These are phyloP conservation scores for Tolypocladium inflatum DNA, from an alignment of 2,329 filamentous ascomycete species.

Conservation along the genomic window DNA sequence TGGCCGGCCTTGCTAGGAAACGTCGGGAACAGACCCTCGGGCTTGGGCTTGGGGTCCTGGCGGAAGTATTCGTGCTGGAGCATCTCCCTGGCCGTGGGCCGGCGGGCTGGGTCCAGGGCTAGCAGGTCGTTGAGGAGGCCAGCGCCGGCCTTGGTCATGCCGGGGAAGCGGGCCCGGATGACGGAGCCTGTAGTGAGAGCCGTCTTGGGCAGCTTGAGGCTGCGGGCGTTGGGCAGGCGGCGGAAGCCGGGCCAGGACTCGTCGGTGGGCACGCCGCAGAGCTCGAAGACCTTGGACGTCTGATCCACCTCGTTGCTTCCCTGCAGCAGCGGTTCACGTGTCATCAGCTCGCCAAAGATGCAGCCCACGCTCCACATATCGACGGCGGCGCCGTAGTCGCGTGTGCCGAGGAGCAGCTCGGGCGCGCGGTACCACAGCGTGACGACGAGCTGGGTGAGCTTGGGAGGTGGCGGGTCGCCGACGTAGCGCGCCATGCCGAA, in stretches of 20 bases:
- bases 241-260: constrained; percentile 80
- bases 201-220: constrained; percentile 57
- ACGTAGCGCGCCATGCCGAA: constrained; percentile 96
- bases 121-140: constrained; percentile 61
- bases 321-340: constrained; percentile 72
- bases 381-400: constrained; percentile 64
- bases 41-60: constrained; percentile 85
- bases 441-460: constrained; percentile 85
- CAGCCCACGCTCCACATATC: constrained; percentile 97
- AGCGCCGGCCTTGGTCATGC: constrained; percentile 67
- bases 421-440: constrained; percentile 95
- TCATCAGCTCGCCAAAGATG: constrained; percentile 86
- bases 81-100: constrained; percentile 65
- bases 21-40: constrained; percentile 87
- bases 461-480: constrained; percentile 66
- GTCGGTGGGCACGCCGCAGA: constrained; percentile 79
- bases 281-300: constrained; percentile 75
- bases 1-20: constrained; percentile 93
- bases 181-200: constrained; percentile 35
- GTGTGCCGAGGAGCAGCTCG: constrained; percentile 76
- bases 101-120: constrained; percentile 59
- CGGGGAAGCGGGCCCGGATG: constrained; percentile 70
- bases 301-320: constrained; percentile 92
- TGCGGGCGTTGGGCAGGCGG: constrained; percentile 76
- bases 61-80: constrained; percentile 75